A percentile compares a stretch with the other conserved stretches of the same genome.
These are phyloP conservation scores for Bruguiera parviflora DNA, from an alignment of 345 rosid species.

Conservation along the genomic window DNA sequence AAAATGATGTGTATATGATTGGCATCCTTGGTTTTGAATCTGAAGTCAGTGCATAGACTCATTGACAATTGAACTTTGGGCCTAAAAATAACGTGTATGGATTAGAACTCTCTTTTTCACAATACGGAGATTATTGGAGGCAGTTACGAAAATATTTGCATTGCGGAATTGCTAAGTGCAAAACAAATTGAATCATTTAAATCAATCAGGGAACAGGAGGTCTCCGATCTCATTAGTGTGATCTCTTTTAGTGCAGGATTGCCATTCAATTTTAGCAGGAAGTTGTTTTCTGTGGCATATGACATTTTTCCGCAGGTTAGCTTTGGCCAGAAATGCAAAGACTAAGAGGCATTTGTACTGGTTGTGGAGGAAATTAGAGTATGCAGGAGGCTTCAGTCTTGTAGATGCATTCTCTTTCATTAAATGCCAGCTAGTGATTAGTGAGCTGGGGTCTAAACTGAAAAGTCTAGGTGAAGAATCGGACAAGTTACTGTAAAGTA, in stretches of 20 bases:
- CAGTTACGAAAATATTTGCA: slow-evolving; percentile 8
- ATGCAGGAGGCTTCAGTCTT: slow-evolving; percentile 21
- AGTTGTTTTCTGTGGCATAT: slow-evolving; percentile 9
- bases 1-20: too few species aligned
- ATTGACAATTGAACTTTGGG: too few species aligned
- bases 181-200: slow-evolving; percentile 1
- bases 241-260: slow-evolving; percentile 8
- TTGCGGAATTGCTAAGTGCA: slow-evolving; percentile 1
- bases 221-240: background rate
- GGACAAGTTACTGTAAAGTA: slow-evolving; percentile 7
- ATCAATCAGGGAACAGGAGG: slow-evolving; percentile 8
- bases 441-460: background rate
- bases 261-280: slow-evolving; percentile 20
- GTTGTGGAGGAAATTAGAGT: background rate
- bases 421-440: background rate
- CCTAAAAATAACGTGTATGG: too few species aligned
- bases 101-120: background rate
- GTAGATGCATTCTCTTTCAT: slow-evolving; percentile 21
- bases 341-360: slow-evolving; percentile 20
- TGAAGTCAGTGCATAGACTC: too few species aligned
- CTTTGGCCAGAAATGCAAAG: slow-evolving; percentile 25
- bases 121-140: slow-evolving; percentile 14
- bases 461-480: background rate
- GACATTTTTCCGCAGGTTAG: slow-evolving; percentile 20
- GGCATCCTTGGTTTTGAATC: too few species aligned